Base-by-base conservation (phyloP, 2,329 filamentous ascomycete genomes). In the Cercospora citrullina region DNA sequence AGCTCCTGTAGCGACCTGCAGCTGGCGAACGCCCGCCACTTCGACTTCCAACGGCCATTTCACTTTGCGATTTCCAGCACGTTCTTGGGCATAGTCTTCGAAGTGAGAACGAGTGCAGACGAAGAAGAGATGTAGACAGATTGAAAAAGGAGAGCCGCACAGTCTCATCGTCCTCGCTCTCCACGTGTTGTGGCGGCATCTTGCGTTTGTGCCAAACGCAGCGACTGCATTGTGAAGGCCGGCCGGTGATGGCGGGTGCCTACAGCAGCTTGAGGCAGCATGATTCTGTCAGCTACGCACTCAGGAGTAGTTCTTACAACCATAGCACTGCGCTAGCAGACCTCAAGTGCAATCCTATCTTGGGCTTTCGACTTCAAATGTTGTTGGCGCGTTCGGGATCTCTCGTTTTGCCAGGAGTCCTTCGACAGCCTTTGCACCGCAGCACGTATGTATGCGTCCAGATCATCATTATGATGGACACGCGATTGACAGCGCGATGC, bases 111-210 rank as follows among this genome's bases (percentile, higher is more conserved):
- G 2, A 23, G 21, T 21, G 18, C 18, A 31, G 57, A 48, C 16
- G 55, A 60, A 14, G 23, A 21, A 12, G 16, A 26, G n/a, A 58
- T 53, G 30, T 12, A 30, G 36, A 31, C 31, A 21, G 31, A 33
- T 57, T 18, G 39, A 62, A 39, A 55, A 36, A 9, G 58, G 39
- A 60, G 8, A 36, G 64, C 57, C n/a, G 60, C 30, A 60, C 58
- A 36, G 58, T 66, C 57, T 55, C 63, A 31, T 18, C 21, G 12
- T 36, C 36, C 14, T 60, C 63, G 42, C 45, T 28, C 53, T 21
- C 18, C 64, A 57, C 59, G 60, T 63, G 59, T 23, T n/a, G 45
- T 51, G 45, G 64, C 58, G 60, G 39, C 14, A 55, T 33, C 12
- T 31, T 60, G 45, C 48, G 57, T 36, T 36, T 57, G 61, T 26